Evolutionary conservation across 805 yeast species (phyloP).

Genomic region (Metschnikowia orientalis): DNA sequence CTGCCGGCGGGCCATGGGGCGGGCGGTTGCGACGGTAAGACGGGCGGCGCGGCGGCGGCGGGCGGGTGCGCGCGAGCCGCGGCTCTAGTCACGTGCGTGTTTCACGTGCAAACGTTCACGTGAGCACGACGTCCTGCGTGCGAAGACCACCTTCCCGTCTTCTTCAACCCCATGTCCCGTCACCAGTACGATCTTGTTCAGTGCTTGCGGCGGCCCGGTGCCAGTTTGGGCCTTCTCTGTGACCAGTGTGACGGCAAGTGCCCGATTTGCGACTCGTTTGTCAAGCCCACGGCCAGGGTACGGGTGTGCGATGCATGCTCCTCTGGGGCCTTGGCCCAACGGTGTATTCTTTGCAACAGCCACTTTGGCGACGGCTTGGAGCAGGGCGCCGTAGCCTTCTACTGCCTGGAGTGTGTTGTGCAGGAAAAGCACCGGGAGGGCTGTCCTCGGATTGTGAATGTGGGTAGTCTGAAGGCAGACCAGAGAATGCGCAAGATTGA

Average conservation of each 20-base stretch:
- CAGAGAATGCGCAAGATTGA: slow-evolving; percentile 27
- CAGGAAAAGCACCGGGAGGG: slow-evolving; percentile 85
- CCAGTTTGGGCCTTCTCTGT: slow-evolving; percentile 65
- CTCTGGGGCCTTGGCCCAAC: slow-evolving; percentile 56
- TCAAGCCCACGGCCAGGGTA: slow-evolving; percentile 62
- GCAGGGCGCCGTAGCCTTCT: slow-evolving; percentile 51
- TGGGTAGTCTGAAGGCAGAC: slow-evolving; percentile 74
- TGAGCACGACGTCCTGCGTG: neutral
- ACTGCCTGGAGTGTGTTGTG: slow-evolving; percentile 80
- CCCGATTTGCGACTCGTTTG: slow-evolving; percentile 84
- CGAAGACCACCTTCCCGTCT: neutral
- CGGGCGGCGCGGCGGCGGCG: neutral
- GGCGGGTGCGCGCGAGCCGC: neutral
- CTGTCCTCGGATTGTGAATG: slow-evolving; percentile 78
- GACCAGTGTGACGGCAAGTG: slow-evolving; percentile 88
- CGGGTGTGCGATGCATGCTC: slow-evolving; percentile 84
- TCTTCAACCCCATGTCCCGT: slow-evolving; percentile 59
- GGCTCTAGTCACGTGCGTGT: neutral
- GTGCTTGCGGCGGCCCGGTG: slow-evolving; percentile 85
- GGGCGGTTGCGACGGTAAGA: neutral
- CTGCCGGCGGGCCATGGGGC: neutral
- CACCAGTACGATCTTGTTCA: slow-evolving; percentile 82
- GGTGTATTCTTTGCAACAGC: slow-evolving; percentile 77
- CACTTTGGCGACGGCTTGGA: slow-evolving; percentile 51
- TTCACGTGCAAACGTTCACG: no score